Conservation (phyloP, 1,284 basidiomycete genomes). For the Sporisorium sorghi region DNA sequence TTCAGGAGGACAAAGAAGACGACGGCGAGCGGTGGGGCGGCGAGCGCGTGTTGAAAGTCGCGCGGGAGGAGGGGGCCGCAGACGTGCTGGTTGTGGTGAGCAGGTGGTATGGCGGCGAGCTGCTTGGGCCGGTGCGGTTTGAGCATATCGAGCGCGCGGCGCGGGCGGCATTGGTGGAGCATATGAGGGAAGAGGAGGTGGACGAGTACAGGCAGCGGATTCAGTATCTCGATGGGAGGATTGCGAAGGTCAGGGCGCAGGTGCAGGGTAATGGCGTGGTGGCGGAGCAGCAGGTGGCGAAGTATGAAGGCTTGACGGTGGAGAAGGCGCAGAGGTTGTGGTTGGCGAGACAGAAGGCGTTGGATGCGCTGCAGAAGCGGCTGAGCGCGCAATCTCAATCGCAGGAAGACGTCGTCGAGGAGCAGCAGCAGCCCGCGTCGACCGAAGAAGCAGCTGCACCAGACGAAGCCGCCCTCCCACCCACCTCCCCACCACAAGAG, state of each 20-base stretch:
- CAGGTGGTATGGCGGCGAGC: constrained; percentile 79
- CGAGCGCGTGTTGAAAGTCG: constrained; percentile 53
- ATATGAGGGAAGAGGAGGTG: constrained; percentile 74
- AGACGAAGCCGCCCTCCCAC: not conserved
- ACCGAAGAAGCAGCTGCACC: not conserved
- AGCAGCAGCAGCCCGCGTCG: not conserved
- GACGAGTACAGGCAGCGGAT: constrained; percentile 45
- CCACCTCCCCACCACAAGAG: not conserved
- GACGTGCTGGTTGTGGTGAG: constrained; percentile 66
- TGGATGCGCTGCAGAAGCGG: constrained; percentile 45
- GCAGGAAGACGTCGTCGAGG: not conserved
- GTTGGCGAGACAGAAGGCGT: constrained; percentile 47
- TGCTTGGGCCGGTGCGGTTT: constrained; percentile 80
- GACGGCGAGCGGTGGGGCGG: constrained; percentile 67
- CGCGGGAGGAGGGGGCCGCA: constrained; percentile 58
- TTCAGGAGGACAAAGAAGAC: constrained; percentile 62
- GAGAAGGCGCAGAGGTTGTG: constrained; percentile 52
- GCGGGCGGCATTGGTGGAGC: constrained; percentile 77
- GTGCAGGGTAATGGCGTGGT: not conserved
- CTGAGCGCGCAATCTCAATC: not conserved
- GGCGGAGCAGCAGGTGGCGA: constrained; percentile 3
- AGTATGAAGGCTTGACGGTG: constrained; percentile 50
- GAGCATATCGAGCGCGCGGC: constrained; percentile 81
- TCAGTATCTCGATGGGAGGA: constrained; percentile 45
- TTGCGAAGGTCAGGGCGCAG: constrained; percentile 12